Percentiles rank a stretch among this genome's conserved stretches.
Conservation (phyloP, 495 filamentous ascomycete species). For the Neurospora discreta region DNA sequence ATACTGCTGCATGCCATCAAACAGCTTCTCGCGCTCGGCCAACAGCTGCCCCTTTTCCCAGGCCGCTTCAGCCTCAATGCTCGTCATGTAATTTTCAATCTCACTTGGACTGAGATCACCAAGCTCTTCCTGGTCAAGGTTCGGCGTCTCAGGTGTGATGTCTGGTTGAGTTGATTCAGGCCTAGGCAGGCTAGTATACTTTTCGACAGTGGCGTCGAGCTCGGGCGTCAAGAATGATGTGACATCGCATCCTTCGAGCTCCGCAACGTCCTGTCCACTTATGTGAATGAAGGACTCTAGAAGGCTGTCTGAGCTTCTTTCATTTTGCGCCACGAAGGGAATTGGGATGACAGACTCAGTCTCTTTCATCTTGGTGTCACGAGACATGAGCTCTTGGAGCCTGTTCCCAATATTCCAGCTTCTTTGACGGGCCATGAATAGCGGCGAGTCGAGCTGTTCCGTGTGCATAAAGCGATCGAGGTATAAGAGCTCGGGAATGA, state of each 20-base stretch:
- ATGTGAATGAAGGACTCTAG: not conserved
- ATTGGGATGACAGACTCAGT: not conserved
- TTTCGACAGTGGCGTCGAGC: not conserved
- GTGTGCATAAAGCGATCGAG: slow-evolving; percentile 82
- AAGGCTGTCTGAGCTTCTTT: not conserved
- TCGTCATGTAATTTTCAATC: not conserved
- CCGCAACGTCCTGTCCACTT: not conserved
- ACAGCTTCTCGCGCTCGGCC: slow-evolving; percentile 47
- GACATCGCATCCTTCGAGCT: not conserved
- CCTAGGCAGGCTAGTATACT: not conserved
- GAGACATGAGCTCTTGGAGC: slow-evolving; percentile 43
- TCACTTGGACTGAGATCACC: not conserved
- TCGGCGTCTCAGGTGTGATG: not conserved
- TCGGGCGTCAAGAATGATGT: not conserved
- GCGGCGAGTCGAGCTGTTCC: slow-evolving; percentile 36
- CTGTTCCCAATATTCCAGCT: slow-evolving; percentile 65
- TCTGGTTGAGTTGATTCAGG: not conserved
- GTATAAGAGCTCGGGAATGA: slow-evolving; percentile 65
- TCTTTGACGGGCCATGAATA: slow-evolving; percentile 51
- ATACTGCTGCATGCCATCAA: slow-evolving; percentile 44
- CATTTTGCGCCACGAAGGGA: not conserved
- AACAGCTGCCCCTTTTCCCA: slow-evolving; percentile 2
- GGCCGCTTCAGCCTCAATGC: slow-evolving; percentile 3
- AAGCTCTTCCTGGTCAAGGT: not conserved
- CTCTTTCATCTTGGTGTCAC: slow-evolving; percentile 5